Conservation (phyloP, 2,329 filamentous ascomycete genomes). For the Clarireedia hainanense region DNA sequence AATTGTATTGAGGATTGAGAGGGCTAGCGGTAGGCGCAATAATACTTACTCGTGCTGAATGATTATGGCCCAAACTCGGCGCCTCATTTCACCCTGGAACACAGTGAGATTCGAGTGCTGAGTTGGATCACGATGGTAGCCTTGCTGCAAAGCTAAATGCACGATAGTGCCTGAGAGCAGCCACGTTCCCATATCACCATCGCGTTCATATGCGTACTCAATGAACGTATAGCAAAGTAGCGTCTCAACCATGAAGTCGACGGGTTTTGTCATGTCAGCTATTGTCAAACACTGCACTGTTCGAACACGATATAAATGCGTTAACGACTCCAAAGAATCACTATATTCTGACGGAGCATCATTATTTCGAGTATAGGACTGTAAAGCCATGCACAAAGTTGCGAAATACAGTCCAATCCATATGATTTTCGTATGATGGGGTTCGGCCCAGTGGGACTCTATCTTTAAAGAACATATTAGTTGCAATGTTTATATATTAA, state of each 20-base stretch:
- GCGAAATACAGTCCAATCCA: slow-evolving; percentile 44
- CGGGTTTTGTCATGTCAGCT: slow-evolving; percentile 42
- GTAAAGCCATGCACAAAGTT: slow-evolving; percentile 18
- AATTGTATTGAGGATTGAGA: not conserved
- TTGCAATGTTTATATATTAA: not conserved
- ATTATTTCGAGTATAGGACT: slow-evolving; percentile 40
- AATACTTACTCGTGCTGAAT: slow-evolving; percentile 43
- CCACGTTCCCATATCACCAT: slow-evolving; percentile 49
- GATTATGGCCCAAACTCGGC: slow-evolving; percentile 47
- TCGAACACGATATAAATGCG: slow-evolving; percentile 41
- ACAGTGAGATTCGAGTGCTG: slow-evolving; percentile 41
- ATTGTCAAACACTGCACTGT: slow-evolving; percentile 43
- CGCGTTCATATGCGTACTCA: slow-evolving; percentile 33
- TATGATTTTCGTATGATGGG: slow-evolving; percentile 33
- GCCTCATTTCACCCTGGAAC: slow-evolving; percentile 54
- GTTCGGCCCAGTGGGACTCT: slow-evolving; percentile 38
- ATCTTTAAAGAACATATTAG: slow-evolving; percentile 34
- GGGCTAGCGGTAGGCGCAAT: too few species aligned
- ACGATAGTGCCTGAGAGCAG: slow-evolving; percentile 42
- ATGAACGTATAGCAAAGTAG: slow-evolving; percentile 41
- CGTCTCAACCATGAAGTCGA: slow-evolving; percentile 39
- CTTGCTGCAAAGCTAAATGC: slow-evolving; percentile 50
- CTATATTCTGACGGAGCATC: slow-evolving; percentile 39
- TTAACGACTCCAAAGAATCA: slow-evolving; percentile 38
- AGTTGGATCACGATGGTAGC: slow-evolving; percentile 48